Conservation (phyloP, 1,139 yeast species). For the Yamadazyma songkhlaensis region DNA sequence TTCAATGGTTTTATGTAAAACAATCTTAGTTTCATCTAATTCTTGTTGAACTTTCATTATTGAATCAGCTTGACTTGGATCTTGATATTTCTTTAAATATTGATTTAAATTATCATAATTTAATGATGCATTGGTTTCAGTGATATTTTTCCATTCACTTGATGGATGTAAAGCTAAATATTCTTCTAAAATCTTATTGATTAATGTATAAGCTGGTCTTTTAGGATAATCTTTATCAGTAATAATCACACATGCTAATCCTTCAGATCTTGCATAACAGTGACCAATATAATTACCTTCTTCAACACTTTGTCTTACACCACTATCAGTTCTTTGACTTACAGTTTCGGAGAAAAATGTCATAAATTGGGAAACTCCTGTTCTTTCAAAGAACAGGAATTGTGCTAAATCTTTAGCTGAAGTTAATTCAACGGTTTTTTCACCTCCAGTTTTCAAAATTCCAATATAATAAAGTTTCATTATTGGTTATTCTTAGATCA, state of each 20-base stretch:
- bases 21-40: constrained; percentile 95
- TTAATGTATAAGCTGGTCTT: constrained; percentile 92
- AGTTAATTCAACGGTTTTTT: constrained; percentile 72
- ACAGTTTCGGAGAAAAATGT: constrained; percentile 90
- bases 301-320: constrained; percentile 92
- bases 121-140: constrained; percentile 48
- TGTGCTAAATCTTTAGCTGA: constrained; percentile 80
- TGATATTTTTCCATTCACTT: constrained; percentile 59
- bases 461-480: constrained; percentile 95
- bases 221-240: constrained; percentile 96
- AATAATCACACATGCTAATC: constrained; percentile 88
- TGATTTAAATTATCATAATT: constrained; percentile 61
- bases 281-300: constrained; percentile 92
- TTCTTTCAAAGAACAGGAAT: constrained; percentile 84
- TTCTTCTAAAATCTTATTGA: constrained; percentile 90
- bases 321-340: constrained; percentile 80
- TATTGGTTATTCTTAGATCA: background rate
- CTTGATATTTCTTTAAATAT: constrained; percentile 84
- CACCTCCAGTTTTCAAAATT: constrained; percentile 62
- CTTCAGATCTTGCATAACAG: constrained; percentile 86
- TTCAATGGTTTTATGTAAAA: constrained; percentile 92
- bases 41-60: constrained; percentile 97
- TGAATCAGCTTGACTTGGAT: constrained; percentile 95
- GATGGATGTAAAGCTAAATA: constrained; percentile 82
- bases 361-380: constrained; percentile 84